Conservation (phyloP, 1,284 basidiomycete species). For the Earliella scabrosa region DNA sequence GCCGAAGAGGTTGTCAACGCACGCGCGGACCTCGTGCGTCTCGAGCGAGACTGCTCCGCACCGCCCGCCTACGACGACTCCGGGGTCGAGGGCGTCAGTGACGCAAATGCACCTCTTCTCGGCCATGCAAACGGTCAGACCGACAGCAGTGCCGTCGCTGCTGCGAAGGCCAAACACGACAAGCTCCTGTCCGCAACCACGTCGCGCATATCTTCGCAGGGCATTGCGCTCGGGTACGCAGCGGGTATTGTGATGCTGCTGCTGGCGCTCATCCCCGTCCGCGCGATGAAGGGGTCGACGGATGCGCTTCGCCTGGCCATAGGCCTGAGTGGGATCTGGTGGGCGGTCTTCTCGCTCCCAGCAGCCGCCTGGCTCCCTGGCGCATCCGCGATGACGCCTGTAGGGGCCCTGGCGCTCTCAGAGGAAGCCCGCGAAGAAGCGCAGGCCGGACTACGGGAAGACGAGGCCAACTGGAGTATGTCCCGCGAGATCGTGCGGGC, state of each 20-base stretch:
- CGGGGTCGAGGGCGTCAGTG: not conserved
- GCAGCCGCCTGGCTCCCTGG: conserved; percentile 74
- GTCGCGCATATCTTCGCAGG: conserved; percentile 79
- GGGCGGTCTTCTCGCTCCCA: conserved; percentile 81
- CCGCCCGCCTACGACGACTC: not conserved
- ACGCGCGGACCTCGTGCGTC: conserved; percentile 37
- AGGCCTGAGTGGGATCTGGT: conserved; percentile 83
- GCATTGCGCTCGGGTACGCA: conserved; percentile 84
- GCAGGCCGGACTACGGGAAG: conserved; percentile 16
- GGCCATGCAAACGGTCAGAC: conserved; percentile 6
- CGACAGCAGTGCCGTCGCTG: conserved; percentile 19
- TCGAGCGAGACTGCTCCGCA: conserved; percentile 8
- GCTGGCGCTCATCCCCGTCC: conserved; percentile 76
- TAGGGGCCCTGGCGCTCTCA: conserved; percentile 18
- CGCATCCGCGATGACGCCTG: conserved; percentile 16
- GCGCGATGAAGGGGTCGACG: conserved; percentile 67
- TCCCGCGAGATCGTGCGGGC: conserved; percentile 58
- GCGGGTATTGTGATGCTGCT: conserved; percentile 76
- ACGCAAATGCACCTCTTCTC: conserved; percentile 25
- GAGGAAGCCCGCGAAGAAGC: conserved; percentile 13
- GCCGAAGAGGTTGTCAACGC: conserved; percentile 63
- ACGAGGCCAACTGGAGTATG: conserved; percentile 46
- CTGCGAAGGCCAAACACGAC: conserved; percentile 28
- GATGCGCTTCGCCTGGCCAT: conserved; percentile 79
- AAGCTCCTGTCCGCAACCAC: conserved; percentile 68